Evolutionary conservation across 2,329 filamentous ascomycete genomes (phyloP), one percentile per base, ranked within the genome.

Genomic region (Leptographium flavum): DNA sequence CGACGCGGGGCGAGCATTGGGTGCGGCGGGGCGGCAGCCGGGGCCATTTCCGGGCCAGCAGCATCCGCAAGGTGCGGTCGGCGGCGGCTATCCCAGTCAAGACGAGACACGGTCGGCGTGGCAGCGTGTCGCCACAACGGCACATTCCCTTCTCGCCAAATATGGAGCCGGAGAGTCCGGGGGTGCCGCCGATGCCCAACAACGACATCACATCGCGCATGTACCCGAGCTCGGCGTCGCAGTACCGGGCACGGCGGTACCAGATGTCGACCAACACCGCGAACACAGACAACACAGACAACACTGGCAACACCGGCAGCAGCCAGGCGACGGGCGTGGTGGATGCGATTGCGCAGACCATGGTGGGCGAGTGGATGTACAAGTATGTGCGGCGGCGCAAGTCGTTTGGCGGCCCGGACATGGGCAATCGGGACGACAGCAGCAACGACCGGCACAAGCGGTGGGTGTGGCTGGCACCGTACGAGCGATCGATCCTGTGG

Each of bases 391-490:
- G 85, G 43, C 76, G 85, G 59, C 78, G 90, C 52, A 95, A 88
- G 64, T 93, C 90, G 0, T 96, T 98, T 59, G 87, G 87, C 19
- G 78, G 90, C 44, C 66, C 74, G 3, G 84, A 88, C 38, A 71
- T 68, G 22, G 76, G 71, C 49, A 72, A 73, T 31, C 77, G 77
- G 50, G 79, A 87, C 56, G 77, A 83, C 50, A 81, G 71, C 50
- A 79, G 84, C 62, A 79, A 77, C 51, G 80, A 83, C 52, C 83
- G 92, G 27, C 92, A 98, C 61, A 95, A 88, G 66, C 76, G 92
- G 60, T 98, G 92, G 92, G 92, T 98, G 2, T 98, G 92, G 92
- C 74, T 98, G 51, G 92, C 90, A 17, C 92, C 92, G 3, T 96
- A 98, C 58, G 92, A 98, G 63, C 75, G 88, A 50, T 83, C 90